phyloP scores from a whole-genome alignment of 495 filamentous ascomycete genomes.

The Podospora pseudopauciseta region DNA sequence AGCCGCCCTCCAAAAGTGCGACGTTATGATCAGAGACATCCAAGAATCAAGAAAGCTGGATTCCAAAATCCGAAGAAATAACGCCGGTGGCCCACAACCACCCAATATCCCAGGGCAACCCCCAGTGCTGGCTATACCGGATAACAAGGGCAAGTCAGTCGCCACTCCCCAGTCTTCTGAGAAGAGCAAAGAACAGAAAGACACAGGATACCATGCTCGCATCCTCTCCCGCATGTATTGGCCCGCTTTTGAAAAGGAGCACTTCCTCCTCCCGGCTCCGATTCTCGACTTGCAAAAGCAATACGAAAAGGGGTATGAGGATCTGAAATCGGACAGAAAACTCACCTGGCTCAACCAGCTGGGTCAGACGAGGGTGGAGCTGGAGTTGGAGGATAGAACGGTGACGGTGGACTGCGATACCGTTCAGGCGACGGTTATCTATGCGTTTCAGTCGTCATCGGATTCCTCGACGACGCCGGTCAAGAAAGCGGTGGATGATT shows the following conservation, averaged over 20 bases:
- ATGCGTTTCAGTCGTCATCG: slow-evolving; percentile 62
- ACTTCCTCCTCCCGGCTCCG: slow-evolving; percentile 64
- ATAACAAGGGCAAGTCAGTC: slow-evolving; percentile 13
- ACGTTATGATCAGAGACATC: slow-evolving; percentile 97
- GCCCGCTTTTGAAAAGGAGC: slow-evolving; percentile 76
- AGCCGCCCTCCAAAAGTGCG: slow-evolving; percentile 76
- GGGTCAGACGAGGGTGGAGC: slow-evolving; percentile 73
- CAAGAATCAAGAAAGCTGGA: slow-evolving; percentile 76
- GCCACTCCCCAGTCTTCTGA: neutral
- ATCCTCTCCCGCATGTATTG: slow-evolving; percentile 94
- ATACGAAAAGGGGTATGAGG: slow-evolving; percentile 75
- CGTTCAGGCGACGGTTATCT: slow-evolving; percentile 87
- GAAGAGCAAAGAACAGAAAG: slow-evolving; percentile 19
- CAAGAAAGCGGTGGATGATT: slow-evolving; percentile 55
- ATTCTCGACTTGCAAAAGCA: slow-evolving; percentile 60
- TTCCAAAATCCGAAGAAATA: slow-evolving; percentile 50
- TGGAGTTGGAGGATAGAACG: slow-evolving; percentile 78
- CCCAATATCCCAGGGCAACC: slow-evolving; percentile 15
- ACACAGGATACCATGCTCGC: slow-evolving; percentile 60
- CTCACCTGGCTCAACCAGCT: slow-evolving; percentile 82
- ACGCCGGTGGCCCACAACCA: slow-evolving; percentile 6
- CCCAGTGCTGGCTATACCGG: slow-evolving; percentile 20
- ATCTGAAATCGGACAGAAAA: slow-evolving; percentile 74
- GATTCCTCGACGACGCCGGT: slow-evolving; percentile 30
- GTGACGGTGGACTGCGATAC: slow-evolving; percentile 70